Evolutionary conservation across 140 eudicot species (phyloP).

Genomic region (Flaveria floridana): DNA sequence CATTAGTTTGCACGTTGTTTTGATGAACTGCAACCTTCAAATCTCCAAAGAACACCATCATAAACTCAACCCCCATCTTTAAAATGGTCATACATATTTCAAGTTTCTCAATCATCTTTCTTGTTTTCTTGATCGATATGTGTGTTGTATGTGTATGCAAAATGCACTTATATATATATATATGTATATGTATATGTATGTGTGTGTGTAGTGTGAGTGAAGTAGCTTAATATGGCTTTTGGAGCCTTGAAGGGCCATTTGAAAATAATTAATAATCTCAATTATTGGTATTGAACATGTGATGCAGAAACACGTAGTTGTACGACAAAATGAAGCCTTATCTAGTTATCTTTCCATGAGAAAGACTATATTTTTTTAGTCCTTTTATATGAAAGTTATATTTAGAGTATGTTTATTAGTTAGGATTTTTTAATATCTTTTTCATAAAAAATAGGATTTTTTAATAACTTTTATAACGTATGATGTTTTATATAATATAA

Average conservation of each 20-base stretch:
- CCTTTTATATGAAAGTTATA: background rate
- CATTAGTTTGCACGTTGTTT: conserved; percentile 17
- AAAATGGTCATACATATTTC: conserved; percentile 33
- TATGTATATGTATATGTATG: background rate
- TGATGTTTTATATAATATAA: too few species aligned
- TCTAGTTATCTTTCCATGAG: conserved; percentile 10
- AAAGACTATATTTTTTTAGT: background rate
- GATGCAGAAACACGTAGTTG: conserved; percentile 33
- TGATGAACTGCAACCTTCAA: conserved; percentile 33
- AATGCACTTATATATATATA: background rate
- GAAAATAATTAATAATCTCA: conserved; percentile 3
- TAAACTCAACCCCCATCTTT: conserved; percentile 35
- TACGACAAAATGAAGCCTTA: conserved; percentile 30
- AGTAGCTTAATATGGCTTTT: conserved; percentile 28
- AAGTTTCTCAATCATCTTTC: conserved; percentile 34
- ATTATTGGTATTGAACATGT: conserved; percentile 32
- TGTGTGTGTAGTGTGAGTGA: conserved; percentile 18
- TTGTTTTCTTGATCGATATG: background rate
- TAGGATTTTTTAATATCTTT: too few species aligned
- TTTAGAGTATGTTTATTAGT: background rate
- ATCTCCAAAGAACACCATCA: conserved; percentile 28
- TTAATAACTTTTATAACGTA: too few species aligned
- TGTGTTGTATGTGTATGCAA: conserved; percentile 19
- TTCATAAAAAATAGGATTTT: too few species aligned
- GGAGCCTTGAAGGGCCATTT: conserved; percentile 30